Percentiles rank a stretch among this genome's conserved stretches.
phyloP scores from a whole-genome alignment of 495 filamentous ascomycete species.

The Talaromyces ruber region DNA sequence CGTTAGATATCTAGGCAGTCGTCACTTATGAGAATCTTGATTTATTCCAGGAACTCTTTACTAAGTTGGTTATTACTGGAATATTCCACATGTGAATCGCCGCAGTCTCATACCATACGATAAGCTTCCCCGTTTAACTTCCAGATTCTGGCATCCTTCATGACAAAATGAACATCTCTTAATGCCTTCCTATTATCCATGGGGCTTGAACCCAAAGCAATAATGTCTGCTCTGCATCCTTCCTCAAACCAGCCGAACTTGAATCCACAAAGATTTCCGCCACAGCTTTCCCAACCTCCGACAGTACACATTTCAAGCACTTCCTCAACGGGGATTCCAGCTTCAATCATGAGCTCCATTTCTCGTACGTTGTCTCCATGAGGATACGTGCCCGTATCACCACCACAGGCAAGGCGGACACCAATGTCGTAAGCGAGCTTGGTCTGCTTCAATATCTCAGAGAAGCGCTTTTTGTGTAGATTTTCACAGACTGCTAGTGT shows the following conservation, averaged over 20 bases:
- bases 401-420: constrained; percentile 35
- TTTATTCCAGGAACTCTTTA: too few species aligned
- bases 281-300: constrained; percentile 44
- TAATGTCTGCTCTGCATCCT: constrained; percentile 40
- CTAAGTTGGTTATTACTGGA: too few species aligned
- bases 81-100: too few species aligned
- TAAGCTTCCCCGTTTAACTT: constrained; percentile 11
- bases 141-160: constrained; percentile 42
- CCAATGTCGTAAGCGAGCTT: constrained; percentile 29
- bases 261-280: constrained; percentile 35
- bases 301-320: constrained; percentile 35
- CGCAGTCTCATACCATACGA: background rate
- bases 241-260: constrained; percentile 39
- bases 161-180: constrained; percentile 40
- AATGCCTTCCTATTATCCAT: constrained; percentile 24
- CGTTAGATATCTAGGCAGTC: background rate
- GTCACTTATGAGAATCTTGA: background rate
- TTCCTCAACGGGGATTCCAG: constrained; percentile 39
- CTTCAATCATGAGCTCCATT: constrained; percentile 40
- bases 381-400: constrained; percentile 42
- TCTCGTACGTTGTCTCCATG: constrained; percentile 43
- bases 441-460: constrained; percentile 13
- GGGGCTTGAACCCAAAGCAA: constrained; percentile 22
- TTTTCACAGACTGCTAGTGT: constrained; percentile 35
- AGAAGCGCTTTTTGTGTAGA: constrained; percentile 10